These are phyloP conservation scores for Thuidium tamariscinum DNA, from an alignment of 225 moss, liverwort and hornwort genomes.

Conservation along the genomic window DNA sequence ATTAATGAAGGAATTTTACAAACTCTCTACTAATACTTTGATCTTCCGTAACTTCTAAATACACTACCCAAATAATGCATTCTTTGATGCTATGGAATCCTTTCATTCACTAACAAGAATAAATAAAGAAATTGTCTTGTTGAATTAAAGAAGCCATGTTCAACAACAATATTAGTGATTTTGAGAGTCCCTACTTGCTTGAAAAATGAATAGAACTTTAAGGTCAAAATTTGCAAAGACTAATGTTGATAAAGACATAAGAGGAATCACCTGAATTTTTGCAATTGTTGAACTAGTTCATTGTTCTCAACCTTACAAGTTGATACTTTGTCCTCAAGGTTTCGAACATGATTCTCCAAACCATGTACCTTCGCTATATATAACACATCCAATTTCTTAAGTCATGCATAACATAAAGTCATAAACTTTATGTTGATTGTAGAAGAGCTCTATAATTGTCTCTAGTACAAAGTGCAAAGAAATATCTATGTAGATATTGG, in stretches of 20 bases:
- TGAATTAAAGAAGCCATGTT: neutral
- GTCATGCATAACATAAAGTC: neutral
- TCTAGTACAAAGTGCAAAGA: neutral
- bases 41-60: neutral
- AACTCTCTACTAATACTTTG: neutral
- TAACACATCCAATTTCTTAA: neutral
- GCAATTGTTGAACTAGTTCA: constrained; percentile 42
- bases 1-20: too few species aligned
- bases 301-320: constrained; percentile 36
- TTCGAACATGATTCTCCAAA: constrained; percentile 30
- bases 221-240: neutral
- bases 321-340: constrained; percentile 31
- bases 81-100: neutral
- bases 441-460: neutral
- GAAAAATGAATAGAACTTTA: neutral
- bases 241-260: neutral
- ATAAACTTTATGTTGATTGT: neutral
- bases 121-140: neutral
- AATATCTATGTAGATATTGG: neutral
- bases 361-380: constrained; percentile 26
- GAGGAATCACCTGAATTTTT: constrained; percentile 21
- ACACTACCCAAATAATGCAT: too few species aligned
- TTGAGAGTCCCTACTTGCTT: neutral
- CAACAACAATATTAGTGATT: too few species aligned
- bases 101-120: neutral